A percentile compares a stretch with the other conserved stretches of the same genome.
Conservation (phyloP, 371 early-diverging fungal genomes). For the Saksenaea vasiformis region DNA sequence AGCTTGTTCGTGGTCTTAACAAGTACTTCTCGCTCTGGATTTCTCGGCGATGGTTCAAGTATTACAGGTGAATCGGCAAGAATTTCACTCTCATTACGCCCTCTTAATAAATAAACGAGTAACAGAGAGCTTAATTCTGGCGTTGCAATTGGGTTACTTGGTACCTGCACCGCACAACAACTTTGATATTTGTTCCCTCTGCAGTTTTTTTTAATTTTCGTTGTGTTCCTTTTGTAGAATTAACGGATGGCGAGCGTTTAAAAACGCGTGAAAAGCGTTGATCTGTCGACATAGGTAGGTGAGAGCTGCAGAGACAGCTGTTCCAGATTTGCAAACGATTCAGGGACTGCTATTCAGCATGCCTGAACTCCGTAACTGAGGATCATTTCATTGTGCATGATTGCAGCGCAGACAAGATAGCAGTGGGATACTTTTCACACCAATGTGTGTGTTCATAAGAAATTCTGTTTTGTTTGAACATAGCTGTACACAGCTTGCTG, state of each 20-base stretch:
- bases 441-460: no score
- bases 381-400: no score
- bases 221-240: background rate
- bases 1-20: constrained; percentile 57
- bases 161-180: constrained; percentile 71
- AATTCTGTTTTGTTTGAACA: no score
- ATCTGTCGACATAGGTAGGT: background rate
- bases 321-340: background rate
- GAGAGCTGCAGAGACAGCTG: background rate
- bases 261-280: constrained; percentile 4
- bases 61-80: constrained; percentile 35
- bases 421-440: no score
- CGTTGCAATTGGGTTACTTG: constrained; percentile 1
- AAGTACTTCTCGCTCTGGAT: constrained; percentile 27
- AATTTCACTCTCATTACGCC: constrained; percentile 40
- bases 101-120: constrained; percentile 15
- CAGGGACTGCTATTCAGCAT: no score
- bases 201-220: background rate
- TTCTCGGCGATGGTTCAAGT: constrained; percentile 30
- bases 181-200: constrained; percentile 63
- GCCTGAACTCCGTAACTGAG: no score
- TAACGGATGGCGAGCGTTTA: background rate
- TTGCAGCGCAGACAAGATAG: no score
- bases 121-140: background rate
- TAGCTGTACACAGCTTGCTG: no score